Conservation (phyloP, 345 rosid species). For the Moricandia moricandioides region DNA sequence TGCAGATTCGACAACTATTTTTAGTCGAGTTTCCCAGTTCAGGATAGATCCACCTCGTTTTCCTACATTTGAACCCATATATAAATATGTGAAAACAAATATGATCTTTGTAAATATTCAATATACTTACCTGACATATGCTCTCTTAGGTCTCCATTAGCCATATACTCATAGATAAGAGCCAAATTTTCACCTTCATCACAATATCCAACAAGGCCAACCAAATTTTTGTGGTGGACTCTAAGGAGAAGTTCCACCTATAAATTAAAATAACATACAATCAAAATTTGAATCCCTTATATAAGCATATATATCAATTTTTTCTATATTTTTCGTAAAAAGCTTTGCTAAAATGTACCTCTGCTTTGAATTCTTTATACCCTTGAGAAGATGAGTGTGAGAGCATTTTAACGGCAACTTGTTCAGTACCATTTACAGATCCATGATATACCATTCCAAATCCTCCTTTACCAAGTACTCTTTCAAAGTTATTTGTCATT, state of each 20-base stretch:
- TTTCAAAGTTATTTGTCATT: conserved; percentile 43
- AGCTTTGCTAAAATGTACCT: conserved; percentile 28
- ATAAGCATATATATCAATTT: neutral
- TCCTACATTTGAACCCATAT: conserved; percentile 16
- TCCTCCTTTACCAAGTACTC: conserved; percentile 47
- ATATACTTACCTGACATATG: conserved; percentile 31
- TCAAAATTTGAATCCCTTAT: neutral
- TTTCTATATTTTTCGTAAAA: neutral
- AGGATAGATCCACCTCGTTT: conserved; percentile 28
- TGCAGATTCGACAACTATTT: conserved; percentile 50
- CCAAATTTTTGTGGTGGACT: conserved; percentile 48
- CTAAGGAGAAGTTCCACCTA: conserved; percentile 46
- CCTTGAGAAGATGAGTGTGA: conserved; percentile 49
- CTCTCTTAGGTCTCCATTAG: conserved; percentile 35
- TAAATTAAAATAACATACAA: neutral
- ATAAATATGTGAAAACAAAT: neutral
- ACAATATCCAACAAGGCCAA: conserved; percentile 43
- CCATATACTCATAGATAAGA: conserved; percentile 53
- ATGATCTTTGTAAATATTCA: neutral
- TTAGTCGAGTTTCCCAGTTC: conserved; percentile 47
- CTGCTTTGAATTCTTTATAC: conserved; percentile 47
- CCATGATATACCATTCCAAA: conserved; percentile 52
- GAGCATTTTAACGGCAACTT: conserved; percentile 51
- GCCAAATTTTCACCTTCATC: conserved; percentile 41
- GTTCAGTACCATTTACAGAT: conserved; percentile 29